These are phyloP conservation scores for Ailanthus altissimus DNA, from an alignment of 345 rosid genomes.

Conservation along the genomic window DNA sequence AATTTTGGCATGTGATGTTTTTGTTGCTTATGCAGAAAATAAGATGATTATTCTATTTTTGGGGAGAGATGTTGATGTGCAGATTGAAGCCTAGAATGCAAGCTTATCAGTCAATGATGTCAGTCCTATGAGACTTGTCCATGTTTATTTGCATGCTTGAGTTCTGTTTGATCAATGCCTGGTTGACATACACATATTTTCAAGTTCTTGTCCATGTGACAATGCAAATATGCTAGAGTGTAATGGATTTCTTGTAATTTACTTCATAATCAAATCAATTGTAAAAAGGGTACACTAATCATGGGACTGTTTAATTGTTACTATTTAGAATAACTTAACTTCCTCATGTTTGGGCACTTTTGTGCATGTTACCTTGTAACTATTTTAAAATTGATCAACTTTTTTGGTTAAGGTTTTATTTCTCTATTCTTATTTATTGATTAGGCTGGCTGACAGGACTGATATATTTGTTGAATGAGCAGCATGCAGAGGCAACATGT, in stretches of 20 bases:
- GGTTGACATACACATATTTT: neutral
- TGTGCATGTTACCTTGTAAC: neutral
- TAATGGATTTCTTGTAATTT: neutral
- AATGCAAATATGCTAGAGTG: neutral
- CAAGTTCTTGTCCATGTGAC: constrained; percentile 6
- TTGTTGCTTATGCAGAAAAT: neutral
- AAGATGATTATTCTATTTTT: neutral
- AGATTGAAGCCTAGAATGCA: neutral
- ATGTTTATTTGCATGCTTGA: neutral
- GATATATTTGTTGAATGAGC: constrained; percentile 74
- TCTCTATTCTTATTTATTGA: constrained; percentile 40
- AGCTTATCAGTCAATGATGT: neutral
- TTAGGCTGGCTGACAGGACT: constrained; percentile 76
- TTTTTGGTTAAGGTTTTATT: constrained; percentile 40
- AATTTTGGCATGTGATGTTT: neutral
- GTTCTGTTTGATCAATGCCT: neutral
- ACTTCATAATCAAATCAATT: neutral
- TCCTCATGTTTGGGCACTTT: neutral
- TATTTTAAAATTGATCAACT: constrained; percentile 9
- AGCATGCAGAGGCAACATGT: constrained; percentile 61
- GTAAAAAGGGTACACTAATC: neutral
- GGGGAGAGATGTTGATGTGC: neutral
- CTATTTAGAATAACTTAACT: neutral
- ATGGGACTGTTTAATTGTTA: neutral
- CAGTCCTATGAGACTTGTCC: neutral